phyloP scores from a whole-genome alignment of 176 grass and related monocot species.

The Themeda triandra region DNA sequence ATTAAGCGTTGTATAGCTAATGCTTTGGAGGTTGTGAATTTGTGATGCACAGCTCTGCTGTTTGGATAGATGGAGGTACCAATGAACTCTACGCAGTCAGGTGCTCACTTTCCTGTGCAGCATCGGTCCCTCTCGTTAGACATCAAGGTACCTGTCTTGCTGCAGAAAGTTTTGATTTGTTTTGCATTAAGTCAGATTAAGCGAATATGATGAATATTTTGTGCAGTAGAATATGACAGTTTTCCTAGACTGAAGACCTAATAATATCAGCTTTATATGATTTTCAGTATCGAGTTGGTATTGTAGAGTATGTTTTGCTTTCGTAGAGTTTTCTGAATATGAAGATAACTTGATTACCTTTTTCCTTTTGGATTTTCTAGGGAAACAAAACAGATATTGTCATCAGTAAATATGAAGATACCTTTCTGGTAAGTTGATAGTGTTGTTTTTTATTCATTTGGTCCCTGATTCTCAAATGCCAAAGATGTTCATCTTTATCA shows the following conservation, averaged over 20 bases:
- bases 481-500: conserved; percentile 16
- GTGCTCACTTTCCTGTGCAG: conserved; percentile 43
- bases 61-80: conserved; percentile 30
- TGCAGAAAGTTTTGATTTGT: neutral
- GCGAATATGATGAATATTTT: neutral
- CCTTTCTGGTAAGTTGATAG: conserved; percentile 61
- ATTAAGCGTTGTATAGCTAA: neutral
- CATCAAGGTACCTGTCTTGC: conserved; percentile 56
- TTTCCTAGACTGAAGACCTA: neutral
- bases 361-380: conserved; percentile 33
- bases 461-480: neutral
- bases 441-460: neutral
- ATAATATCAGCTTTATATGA: neutral
- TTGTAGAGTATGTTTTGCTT: neutral
- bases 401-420: conserved; percentile 79
- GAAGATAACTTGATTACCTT: conserved; percentile 12
- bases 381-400: conserved; percentile 80
- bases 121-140: conserved; percentile 58
- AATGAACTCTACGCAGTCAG: neutral
- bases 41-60: neutral
- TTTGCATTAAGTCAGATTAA: neutral
- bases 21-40: neutral
- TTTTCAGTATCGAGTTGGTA: neutral
- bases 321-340: neutral
- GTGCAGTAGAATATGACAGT: neutral